Evolutionary conservation across 306 rosid genomes (phyloP).

Genomic region (Trifolium fragiferum): DNA sequence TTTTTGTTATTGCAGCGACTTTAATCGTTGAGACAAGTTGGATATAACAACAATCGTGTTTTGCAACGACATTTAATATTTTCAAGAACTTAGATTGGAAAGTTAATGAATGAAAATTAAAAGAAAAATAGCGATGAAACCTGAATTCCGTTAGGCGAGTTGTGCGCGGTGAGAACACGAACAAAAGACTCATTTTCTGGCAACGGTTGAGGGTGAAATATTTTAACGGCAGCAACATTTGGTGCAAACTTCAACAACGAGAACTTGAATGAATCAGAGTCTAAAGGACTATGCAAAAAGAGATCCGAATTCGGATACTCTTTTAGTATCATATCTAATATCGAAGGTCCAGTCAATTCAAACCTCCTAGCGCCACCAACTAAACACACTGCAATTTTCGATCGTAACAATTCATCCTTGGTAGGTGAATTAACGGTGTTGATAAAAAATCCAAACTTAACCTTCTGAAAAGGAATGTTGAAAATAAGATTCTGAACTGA

Average conservation of each 20-base stretch:
- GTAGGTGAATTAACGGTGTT: background rate
- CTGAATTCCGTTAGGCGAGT: constrained; percentile 95
- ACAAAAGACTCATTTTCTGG: constrained; percentile 64
- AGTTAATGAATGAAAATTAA: background rate
- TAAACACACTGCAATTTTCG: constrained; percentile 85
- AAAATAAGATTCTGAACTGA: background rate
- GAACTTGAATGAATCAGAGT: constrained; percentile 65
- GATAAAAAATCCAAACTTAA: background rate
- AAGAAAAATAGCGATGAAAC: constrained; percentile 35
- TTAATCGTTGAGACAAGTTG: no score
- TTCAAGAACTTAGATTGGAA: background rate
- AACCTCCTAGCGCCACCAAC: constrained; percentile 96
- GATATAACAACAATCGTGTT: no score
- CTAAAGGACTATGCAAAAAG: constrained; percentile 72
- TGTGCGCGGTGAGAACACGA: constrained; percentile 69
- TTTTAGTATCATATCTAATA: constrained; percentile 57
- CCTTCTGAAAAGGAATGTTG: constrained; percentile 9
- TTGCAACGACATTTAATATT: no score
- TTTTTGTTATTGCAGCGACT: no score
- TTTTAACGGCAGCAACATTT: constrained; percentile 60
- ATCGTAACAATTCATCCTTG: constrained; percentile 55
- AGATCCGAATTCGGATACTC: constrained; percentile 87
- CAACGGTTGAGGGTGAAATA: constrained; percentile 63
- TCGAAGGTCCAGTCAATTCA: constrained; percentile 90
- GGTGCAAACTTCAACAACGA: constrained; percentile 69